A percentile compares a stretch with the other conserved stretches of the same genome.
These are phyloP conservation scores for Saturnispora mendoncae DNA, from an alignment of 805 yeast species.

Conservation along the genomic window DNA sequence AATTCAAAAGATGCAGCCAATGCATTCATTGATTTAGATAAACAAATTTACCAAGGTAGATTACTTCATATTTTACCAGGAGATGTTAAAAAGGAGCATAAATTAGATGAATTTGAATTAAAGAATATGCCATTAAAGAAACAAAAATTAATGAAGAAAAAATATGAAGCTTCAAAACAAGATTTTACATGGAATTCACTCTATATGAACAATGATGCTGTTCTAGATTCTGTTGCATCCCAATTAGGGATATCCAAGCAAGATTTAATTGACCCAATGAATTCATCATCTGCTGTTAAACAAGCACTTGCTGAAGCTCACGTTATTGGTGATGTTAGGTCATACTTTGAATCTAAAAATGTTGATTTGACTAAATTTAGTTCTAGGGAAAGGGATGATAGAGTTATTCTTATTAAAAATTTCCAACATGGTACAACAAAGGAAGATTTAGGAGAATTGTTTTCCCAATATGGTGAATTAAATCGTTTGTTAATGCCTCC, in stretches of 20 bases:
- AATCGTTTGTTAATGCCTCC: slow-evolving; percentile 88
- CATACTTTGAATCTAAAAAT: slow-evolving; percentile 76
- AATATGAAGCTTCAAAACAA: slow-evolving; percentile 73
- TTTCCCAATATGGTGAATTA: slow-evolving; percentile 70
- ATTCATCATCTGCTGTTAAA: slow-evolving; percentile 81
- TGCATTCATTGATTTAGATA: slow-evolving; percentile 71
- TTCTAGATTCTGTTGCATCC: slow-evolving; percentile 78
- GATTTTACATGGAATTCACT: slow-evolving; percentile 95
- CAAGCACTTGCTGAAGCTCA: slow-evolving; percentile 97
- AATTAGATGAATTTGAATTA: slow-evolving; percentile 82
- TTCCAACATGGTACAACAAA: slow-evolving; percentile 80
- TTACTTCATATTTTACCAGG: slow-evolving; percentile 84
- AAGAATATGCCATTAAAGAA: slow-evolving; percentile 88
- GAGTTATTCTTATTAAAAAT: slow-evolving; percentile 75
- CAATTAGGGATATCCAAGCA: slow-evolving; percentile 78
- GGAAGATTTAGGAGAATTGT: slow-evolving; percentile 75
- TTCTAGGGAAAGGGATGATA: slow-evolving; percentile 67
- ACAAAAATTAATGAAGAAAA: slow-evolving; percentile 76
- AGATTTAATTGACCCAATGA: slow-evolving; percentile 80
- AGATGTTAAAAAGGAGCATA: slow-evolving; percentile 70
- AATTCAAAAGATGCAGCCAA: slow-evolving; percentile 61
- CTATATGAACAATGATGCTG: slow-evolving; percentile 86
- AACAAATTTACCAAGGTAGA: slow-evolving; percentile 89
- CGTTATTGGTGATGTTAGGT: slow-evolving; percentile 84
- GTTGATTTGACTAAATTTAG: slow-evolving; percentile 72